Base-by-base conservation (phyloP, 2,329 filamentous ascomycete species). In the Xylaria sp. region DNA sequence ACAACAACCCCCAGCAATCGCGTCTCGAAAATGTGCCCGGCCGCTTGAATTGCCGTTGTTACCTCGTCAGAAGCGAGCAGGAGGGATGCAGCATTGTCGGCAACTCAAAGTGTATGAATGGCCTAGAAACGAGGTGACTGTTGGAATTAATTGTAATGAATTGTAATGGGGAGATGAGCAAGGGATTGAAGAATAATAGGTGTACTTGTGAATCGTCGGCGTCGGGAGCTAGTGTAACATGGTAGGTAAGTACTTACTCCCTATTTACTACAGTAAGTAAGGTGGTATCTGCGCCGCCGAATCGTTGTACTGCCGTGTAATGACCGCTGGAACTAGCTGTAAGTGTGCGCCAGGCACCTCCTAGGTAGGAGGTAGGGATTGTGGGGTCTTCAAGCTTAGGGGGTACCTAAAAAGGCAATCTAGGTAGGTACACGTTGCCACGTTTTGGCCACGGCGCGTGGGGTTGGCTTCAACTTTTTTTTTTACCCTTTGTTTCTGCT, bases 1-100 rank as follows among this genome's bases (percentile, higher is more conserved):
- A 61, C 40, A 50, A 61, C 40, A 59, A 2, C 8, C 32, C 54
- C 55, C 44, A 59, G 54, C 68, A 65, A 57, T 53, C 66, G 66
- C 63, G 55, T 67, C 48, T 67, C 60, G 63, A 32, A 50, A 35
- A 47, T 68, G 54, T 57, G 42, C 32, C 48, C 51, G 58, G 65
- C 35, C 57, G 55, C 57, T 27, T 44, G 27, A 25, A 21, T 55
- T 62, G 60, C 51, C 50, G 63, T 55, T 37, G 51, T 63, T 65
- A 71, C 61, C 66, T 71, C 57, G 27, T 66, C 29, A 54, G 55
- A 35, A 54, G 25, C 66, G 40, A 51, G 51, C 37, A 25, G 50
- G 32, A 59, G 55, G 37, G 47, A 69, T 62, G 40, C 60, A 69
- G 53, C 69, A 71, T 71, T 18, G 59, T 71, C 54, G 63, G 44